Conservation (phyloP, 129 eudicot species). For the Centaurea solstitialis region DNA sequence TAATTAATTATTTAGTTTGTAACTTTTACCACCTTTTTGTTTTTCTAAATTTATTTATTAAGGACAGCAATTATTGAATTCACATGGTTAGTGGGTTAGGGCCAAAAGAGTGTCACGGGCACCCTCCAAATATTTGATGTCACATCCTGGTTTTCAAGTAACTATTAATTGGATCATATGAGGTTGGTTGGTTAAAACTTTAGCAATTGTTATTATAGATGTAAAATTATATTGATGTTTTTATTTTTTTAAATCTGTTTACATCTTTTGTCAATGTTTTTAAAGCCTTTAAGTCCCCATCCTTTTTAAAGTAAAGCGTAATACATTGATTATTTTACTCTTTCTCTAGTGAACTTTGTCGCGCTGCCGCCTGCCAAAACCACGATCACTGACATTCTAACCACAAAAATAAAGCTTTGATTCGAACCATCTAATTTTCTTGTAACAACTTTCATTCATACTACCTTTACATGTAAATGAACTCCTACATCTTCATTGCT, state of each 20-base stretch:
- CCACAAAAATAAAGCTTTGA: not conserved
- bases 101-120: not conserved
- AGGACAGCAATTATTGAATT: not conserved
- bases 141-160: not conserved
- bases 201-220: not conserved
- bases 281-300: too few species aligned
- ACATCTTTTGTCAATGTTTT: too few species aligned
- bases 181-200: not conserved
- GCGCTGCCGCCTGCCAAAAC: not conserved
- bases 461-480: not conserved
- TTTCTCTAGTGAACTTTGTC: not conserved
- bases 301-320: too few species aligned
- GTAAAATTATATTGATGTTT: not conserved
- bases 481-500: not conserved
- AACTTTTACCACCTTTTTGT: not conserved
- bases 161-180: not conserved
- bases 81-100: not conserved
- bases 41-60: not conserved
- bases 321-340: too few species aligned
- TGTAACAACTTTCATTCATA: not conserved
- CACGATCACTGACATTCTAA: not conserved
- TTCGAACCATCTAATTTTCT: too few species aligned
- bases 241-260: too few species aligned
- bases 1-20: not conserved
- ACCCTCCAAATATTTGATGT: not conserved